Evolutionary conservation across 2,329 filamentous ascomycete genomes (phyloP), one percentile per base, ranked within the genome.

Genomic region (Daldinia eschscholtzii): DNA sequence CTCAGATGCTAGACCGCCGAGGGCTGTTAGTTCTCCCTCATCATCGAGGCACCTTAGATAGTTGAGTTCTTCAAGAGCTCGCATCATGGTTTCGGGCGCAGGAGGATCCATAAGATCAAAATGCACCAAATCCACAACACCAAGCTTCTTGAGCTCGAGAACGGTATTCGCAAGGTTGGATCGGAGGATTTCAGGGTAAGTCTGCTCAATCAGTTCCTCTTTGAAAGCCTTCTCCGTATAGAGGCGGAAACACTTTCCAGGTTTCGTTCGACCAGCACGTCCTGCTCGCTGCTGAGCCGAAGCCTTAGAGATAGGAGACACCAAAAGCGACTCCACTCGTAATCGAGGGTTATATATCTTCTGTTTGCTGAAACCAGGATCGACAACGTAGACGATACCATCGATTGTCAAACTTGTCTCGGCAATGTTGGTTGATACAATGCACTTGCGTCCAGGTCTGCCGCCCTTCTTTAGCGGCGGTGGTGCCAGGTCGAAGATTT

Each of bases 71-170:
- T 99, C 96, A 23, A 99, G 84, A 2, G 96, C 96, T 73, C 97
- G 90, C 95, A 99, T 99, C 81, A 99, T 91, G 9, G 97, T 99
- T 83, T 99, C 97, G 0, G 96, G 97, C 1, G 97, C 95, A 0
- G 96, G 96, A 26, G 96, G 96, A 76, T 99, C 96, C 95, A 99
- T 98, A 55, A 99, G 87, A 79, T 99, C 97, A 78, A 99, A 99
- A 82, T 99, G 96, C 10, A 99, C 96, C 57, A 99, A 85, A 80
- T 99, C 96, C 74, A 97, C 90, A 30, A 99, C 90, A 50, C 96
- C 96, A 42, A 99, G 90, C 83, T 99, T 98, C 87, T 98, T 98
- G 77, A 99, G 84, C 81, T 99, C 96, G 52, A 99, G 84, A 1
- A 99, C 96, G 0, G 96, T 99, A 75, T 94, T 97, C 67, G 96